Percentiles rank a stretch among this genome's conserved stretches.
Conservation (phyloP, 345 rosid genomes). For the Eucalyptus cloeziana region DNA sequence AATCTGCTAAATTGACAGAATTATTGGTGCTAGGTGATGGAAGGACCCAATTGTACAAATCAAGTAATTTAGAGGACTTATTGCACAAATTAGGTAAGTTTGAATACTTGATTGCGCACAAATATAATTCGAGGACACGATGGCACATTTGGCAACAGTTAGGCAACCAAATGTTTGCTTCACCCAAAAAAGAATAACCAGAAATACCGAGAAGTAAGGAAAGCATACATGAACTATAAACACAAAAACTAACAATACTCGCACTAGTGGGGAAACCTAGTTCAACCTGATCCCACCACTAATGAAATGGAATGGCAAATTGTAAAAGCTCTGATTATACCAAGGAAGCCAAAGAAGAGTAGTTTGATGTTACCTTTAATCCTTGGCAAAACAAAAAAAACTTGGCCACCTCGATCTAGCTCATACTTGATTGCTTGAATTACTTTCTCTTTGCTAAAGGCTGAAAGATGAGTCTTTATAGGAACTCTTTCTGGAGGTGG, state of each 20-base stretch:
- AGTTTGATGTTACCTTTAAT: slow-evolving; percentile 55
- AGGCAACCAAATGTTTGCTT: neutral
- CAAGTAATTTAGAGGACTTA: neutral
- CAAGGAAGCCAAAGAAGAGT: neutral
- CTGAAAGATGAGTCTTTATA: slow-evolving; percentile 76
- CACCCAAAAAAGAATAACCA: neutral
- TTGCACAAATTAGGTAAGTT: neutral
- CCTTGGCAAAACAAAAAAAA: slow-evolving; percentile 90
- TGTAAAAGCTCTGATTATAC: neutral
- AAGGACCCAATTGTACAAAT: neutral
- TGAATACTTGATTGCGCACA: neutral
- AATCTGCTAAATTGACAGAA: neutral
- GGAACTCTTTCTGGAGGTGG: slow-evolving; percentile 99
- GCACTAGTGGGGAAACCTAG: neutral
- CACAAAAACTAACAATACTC: neutral
- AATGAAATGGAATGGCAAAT: neutral
- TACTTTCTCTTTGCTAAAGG: slow-evolving; percentile 49
- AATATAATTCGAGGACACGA: neutral
- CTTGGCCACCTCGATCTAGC: slow-evolving; percentile 87
- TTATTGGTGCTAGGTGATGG: neutral
- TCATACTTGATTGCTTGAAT: slow-evolving; percentile 66
- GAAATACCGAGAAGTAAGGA: neutral
- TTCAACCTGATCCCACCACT: neutral
- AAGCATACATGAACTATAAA: neutral
- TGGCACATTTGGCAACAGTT: neutral